These are phyloP conservation scores for Simplicillium aogashimaense DNA, from an alignment of 2,329 filamentous ascomycete species.

Conservation along the genomic window DNA sequence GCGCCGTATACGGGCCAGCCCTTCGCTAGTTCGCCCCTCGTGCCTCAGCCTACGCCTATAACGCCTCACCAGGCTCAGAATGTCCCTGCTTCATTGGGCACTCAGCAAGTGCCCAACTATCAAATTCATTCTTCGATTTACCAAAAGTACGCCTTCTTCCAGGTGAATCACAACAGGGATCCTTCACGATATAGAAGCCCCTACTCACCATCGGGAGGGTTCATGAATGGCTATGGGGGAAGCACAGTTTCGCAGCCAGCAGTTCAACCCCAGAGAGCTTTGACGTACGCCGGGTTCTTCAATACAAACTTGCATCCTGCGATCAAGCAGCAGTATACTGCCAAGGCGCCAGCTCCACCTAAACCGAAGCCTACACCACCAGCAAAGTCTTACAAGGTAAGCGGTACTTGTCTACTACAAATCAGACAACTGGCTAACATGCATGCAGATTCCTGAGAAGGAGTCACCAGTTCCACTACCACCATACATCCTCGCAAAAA, in stretches of 20 bases:
- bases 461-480: constrained; percentile 34
- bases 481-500: constrained; percentile 27
- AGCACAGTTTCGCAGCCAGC: constrained; percentile 33
- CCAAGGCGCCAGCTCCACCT: constrained; percentile 1
- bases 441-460: constrained; percentile 24
- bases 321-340: constrained; percentile 7
- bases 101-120: constrained; percentile 16
- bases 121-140: constrained; percentile 30
- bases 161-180: constrained; percentile 49
- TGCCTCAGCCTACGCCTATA: constrained; percentile 9
- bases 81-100: not conserved
- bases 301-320: not conserved
- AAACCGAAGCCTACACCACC: constrained; percentile 11
- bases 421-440: constrained; percentile 16
- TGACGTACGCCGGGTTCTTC: not conserved
- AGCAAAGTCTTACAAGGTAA: constrained; percentile 22
- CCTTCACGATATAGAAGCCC: constrained; percentile 48
- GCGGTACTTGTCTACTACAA: not conserved
- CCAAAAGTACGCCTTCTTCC: constrained; percentile 48
- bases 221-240: constrained; percentile 52
- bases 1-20: no score
- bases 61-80: no score
- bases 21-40: no score
- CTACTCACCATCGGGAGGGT: constrained; percentile 46
- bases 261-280: constrained; percentile 2